Conservation (phyloP, 2,329 filamentous ascomycete species). For the Diaporthe caulivora region DNA sequence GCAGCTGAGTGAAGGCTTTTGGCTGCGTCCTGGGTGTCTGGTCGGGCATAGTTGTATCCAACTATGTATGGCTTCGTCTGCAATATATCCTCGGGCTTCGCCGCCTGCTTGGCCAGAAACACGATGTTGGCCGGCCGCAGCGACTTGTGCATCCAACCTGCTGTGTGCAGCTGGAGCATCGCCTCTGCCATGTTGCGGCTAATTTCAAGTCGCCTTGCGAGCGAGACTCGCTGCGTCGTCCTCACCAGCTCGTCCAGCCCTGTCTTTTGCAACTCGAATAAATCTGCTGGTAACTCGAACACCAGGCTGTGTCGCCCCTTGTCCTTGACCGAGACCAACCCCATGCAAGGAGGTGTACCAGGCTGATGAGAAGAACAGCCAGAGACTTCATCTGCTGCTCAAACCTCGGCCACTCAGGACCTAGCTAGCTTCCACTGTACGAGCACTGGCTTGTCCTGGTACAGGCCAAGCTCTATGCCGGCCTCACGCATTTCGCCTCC, state of each 20-base stretch:
- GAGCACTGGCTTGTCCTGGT: slow-evolving; percentile 39
- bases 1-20: slow-evolving; percentile 40
- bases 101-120: slow-evolving; percentile 42
- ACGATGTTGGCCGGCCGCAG: slow-evolving; percentile 47
- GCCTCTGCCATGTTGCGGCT: slow-evolving; percentile 43
- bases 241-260: slow-evolving; percentile 39
- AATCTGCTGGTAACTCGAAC: slow-evolving; percentile 36
- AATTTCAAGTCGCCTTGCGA: slow-evolving; percentile 41
- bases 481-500: slow-evolving; percentile 6
- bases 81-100: slow-evolving; percentile 36
- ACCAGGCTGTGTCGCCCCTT: slow-evolving; percentile 40
- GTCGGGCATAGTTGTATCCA: slow-evolving; percentile 42
- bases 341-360: slow-evolving; percentile 41
- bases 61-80: slow-evolving; percentile 41
- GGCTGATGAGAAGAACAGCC: slow-evolving; percentile 40
- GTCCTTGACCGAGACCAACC: slow-evolving; percentile 38
- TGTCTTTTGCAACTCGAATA: slow-evolving; percentile 38
- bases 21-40: slow-evolving; percentile 30
- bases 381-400: slow-evolving; percentile 41
- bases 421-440: slow-evolving; percentile 42
- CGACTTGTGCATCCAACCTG: slow-evolving; percentile 49
- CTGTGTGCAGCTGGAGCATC: slow-evolving; percentile 47
- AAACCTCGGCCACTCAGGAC: slow-evolving; percentile 39
- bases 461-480: slow-evolving; percentile 41
- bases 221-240: slow-evolving; percentile 21